Evolutionary conservation across 2,329 filamentous ascomycete species (phyloP), one percentile per base, ranked within the genome.

Genomic region (Nannizziopsis barbatae): DNA sequence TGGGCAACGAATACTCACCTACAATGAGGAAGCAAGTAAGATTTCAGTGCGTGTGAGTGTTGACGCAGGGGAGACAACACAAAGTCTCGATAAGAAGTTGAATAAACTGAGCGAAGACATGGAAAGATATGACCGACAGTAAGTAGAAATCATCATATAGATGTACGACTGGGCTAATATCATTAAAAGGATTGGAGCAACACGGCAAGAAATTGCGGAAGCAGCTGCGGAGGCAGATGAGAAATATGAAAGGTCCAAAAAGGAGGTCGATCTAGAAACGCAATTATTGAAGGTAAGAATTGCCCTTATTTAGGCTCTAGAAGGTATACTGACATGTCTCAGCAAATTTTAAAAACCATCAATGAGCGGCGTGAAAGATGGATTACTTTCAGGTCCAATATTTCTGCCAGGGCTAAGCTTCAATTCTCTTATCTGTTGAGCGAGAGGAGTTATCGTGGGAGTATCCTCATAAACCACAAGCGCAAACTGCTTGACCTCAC

Each of bases 381-480:
- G 84, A 75, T 79, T 49, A 73, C 76, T 44, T 96, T 98, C 66
- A 84, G 90, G 58, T 77, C 81, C 20, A 79, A 81, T 56, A 95
- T 98, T 58, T 90, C 88, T 33, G 79, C 83, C n/a, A 80, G 84
- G 48, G 86, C 92, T 40, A 82, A 87, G 43, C 82, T 84, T 46
- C 86, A 86, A 52, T 98, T 98, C 66, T 83, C 79, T 45, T 93
- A 92, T 60, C 76, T 96, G 11, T 77, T 98, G 50, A 86, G 82
- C 60, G 89, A 96, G 66, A 81, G 92, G 58, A 83, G 84, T 17
- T 98, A 94, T 68, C 80, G 88, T 39, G 92, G 92, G 49, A 79
- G 78, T 54, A 77, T 98, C 50, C 71, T 81, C 17, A 76, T 94
- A 37, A 81, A 95, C 58, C 90, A 96, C 67, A 70, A 73, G 42